phyloP scores from a whole-genome alignment of 2,329 filamentous ascomycete genomes.

The Phaeosphaeriaceae sp. region DNA sequence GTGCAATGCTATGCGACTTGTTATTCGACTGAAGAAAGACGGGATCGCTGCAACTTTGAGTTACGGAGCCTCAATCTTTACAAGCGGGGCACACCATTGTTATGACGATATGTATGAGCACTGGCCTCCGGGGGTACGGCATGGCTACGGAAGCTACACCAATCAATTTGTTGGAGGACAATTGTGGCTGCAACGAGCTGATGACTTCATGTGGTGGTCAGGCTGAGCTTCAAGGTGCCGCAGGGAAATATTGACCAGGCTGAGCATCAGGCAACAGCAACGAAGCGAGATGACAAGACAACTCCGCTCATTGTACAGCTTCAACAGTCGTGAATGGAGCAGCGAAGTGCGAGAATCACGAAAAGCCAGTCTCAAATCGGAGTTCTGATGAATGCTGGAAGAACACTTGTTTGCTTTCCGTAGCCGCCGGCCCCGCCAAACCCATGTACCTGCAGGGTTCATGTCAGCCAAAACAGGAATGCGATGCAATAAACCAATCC shows the following conservation, averaged over 20 bases:
- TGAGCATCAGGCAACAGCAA: not conserved
- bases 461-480: too few relatives aligned
- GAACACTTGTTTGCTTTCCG: not conserved
- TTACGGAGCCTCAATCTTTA: not conserved
- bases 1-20: not conserved
- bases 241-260: not conserved
- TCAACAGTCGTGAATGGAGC: too few relatives aligned
- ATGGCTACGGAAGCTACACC: not conserved
- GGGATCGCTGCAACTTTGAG: not conserved
- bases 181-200: conserved; percentile 14
- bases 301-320: too few relatives aligned
- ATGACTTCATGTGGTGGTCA: conserved; percentile 7
- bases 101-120: not conserved
- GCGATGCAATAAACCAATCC: too few relatives aligned
- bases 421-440: not conserved
- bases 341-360: too few relatives aligned
- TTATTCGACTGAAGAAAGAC: not conserved
- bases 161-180: conserved; percentile 4
- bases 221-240: conserved; percentile 3
- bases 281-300: too few relatives aligned
- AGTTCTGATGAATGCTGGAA: too few relatives aligned
- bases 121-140: not conserved
- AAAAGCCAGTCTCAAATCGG: too few relatives aligned
- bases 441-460: too few relatives aligned
- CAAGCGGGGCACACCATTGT: conserved; percentile 3